phyloP scores from a whole-genome alignment of 2,329 filamentous ascomycete species.

The Dryadomyces sulphureus region DNA sequence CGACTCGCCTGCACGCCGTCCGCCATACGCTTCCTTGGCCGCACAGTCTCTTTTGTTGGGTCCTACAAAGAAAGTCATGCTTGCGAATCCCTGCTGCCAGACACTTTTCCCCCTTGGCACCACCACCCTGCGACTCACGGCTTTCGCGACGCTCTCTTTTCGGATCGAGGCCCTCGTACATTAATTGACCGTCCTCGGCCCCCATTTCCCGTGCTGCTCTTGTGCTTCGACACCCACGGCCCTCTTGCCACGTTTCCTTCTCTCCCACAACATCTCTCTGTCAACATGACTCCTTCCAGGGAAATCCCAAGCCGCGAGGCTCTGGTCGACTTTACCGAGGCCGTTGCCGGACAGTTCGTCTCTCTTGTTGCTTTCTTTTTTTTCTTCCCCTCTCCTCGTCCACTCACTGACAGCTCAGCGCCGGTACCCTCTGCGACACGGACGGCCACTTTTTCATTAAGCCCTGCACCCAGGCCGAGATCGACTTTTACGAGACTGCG shows the following conservation, averaged over 20 bases:
- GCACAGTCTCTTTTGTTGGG: not conserved
- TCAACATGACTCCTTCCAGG: constrained; percentile 14
- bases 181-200: not conserved
- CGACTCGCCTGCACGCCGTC: not conserved
- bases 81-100: not conserved
- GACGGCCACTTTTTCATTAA: constrained; percentile 85
- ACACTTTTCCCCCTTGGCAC: not conserved
- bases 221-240: not conserved
- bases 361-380: not conserved
- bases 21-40: not conserved
- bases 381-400: constrained; percentile 2
- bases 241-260: not conserved
- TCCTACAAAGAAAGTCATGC: not conserved
- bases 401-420: constrained; percentile 36
- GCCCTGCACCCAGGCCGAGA: constrained; percentile 73
- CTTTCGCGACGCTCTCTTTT: not conserved
- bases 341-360: constrained; percentile 74
- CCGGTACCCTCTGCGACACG: constrained; percentile 74
- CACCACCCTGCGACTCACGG: not conserved
- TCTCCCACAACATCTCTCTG: not conserved
- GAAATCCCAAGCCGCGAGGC: constrained; percentile 42
- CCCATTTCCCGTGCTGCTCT: not conserved
- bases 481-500: constrained; percentile 77
- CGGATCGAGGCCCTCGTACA: not conserved
- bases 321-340: constrained; percentile 56